Percentiles rank a stretch among this genome's conserved stretches.
Conservation (phyloP, 371 early-diverging fungal species). For the Spiromyces aspiralis region DNA sequence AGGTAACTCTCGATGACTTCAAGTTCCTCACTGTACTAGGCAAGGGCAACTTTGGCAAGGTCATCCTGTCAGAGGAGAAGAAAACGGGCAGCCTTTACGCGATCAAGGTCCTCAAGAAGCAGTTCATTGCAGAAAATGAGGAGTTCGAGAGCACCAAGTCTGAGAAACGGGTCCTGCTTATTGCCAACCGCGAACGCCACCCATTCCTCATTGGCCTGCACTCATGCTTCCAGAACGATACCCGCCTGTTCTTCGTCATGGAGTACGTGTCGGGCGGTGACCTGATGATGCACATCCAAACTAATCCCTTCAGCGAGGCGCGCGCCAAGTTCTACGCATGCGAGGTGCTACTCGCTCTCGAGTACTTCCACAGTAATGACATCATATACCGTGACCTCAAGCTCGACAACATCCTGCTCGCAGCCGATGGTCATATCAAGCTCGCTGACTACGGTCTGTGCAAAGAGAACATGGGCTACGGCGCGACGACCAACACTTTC, state of each 20-base stretch:
- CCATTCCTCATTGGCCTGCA: slow-evolving; percentile 96
- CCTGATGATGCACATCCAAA: slow-evolving; percentile 92
- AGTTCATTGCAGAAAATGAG: slow-evolving; percentile 79
- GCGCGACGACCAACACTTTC: slow-evolving; percentile 73
- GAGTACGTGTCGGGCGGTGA: slow-evolving; percentile 98
- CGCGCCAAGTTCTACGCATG: slow-evolving; percentile 93
- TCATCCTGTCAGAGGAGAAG: slow-evolving; percentile 89
- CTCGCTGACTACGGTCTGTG: slow-evolving; percentile 98
- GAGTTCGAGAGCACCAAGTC: slow-evolving; percentile 81
- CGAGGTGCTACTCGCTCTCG: slow-evolving; percentile 91
- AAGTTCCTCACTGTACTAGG: slow-evolving; percentile 86
- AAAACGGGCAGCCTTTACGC: slow-evolving; percentile 63
- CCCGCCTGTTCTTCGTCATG: slow-evolving; percentile 94
- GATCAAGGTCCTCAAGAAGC: slow-evolving; percentile 96
- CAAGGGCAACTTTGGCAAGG: slow-evolving; percentile 97
- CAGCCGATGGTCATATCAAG: slow-evolving; percentile 91
- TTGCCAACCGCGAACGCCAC: slow-evolving; percentile 72
- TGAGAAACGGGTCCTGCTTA: slow-evolving; percentile 85
- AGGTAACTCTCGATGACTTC: slow-evolving; percentile 49
- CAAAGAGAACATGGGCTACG: slow-evolving; percentile 83
- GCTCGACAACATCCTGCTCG: slow-evolving; percentile 93
- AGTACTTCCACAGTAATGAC: slow-evolving; percentile 85
- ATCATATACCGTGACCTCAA: slow-evolving; percentile 98
- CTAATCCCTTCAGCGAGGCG: slow-evolving; percentile 60
- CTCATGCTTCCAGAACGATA: slow-evolving; percentile 87